Evolutionary conservation across 2,329 filamentous ascomycete species (phyloP).

Genomic region (Neospermospora avenae): DNA sequence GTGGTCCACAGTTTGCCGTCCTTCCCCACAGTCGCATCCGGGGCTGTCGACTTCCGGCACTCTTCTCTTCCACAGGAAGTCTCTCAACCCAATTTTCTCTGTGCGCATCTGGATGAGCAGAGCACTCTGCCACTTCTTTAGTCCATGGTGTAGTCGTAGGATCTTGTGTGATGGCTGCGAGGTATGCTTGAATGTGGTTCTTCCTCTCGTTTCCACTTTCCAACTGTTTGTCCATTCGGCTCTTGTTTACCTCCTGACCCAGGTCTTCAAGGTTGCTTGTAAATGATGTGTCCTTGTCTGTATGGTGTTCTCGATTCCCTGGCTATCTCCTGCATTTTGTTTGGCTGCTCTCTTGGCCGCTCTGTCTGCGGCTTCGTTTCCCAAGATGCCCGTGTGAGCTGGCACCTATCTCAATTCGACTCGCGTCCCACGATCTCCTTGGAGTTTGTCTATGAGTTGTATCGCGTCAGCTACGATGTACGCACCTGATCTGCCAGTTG

Average conservation of each 20-base stretch:
- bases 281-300: neutral
- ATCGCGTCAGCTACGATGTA: slow-evolving; percentile 6
- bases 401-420: slow-evolving; percentile 13
- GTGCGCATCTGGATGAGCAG: neutral
- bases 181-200: slow-evolving; percentile 2
- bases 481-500: slow-evolving; percentile 1
- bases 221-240: neutral
- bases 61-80: neutral
- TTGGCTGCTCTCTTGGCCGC: too few relatives aligned
- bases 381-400: slow-evolving; percentile 18
- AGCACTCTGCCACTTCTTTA: neutral
- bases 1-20: neutral
- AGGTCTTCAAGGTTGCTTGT: neutral
- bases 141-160: slow-evolving; percentile 1
- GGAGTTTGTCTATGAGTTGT: slow-evolving; percentile 5
- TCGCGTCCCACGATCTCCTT: slow-evolving; percentile 1
- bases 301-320: neutral
- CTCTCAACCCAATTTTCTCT: neutral
- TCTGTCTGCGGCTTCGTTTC: too few relatives aligned
- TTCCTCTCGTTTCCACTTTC: neutral
- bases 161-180: neutral
- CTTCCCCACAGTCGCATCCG: neutral
- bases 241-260: neutral
- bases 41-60: neutral
- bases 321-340: neutral